Percentiles rank a stretch among this genome's conserved stretches.
Evolutionary conservation across 2,329 filamentous ascomycete genomes (phyloP).

Genomic region (Fusarium keratoplasticum): DNA sequence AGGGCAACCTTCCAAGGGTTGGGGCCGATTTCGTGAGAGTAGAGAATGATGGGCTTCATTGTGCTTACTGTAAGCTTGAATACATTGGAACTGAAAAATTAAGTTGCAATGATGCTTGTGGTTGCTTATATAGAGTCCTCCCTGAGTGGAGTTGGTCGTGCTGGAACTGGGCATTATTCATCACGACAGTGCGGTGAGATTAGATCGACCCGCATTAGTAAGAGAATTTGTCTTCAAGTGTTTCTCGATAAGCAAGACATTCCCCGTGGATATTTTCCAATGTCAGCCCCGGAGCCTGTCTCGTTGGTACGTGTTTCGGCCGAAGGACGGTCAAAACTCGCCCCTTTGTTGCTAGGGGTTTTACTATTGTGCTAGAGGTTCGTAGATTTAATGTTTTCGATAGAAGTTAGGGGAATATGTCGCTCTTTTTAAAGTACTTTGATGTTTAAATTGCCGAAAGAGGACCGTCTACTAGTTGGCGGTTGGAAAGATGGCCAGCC

Average conservation of each 20-base stretch:
- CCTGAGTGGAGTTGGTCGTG: background rate
- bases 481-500: background rate
- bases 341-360: background rate
- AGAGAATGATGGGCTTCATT: background rate
- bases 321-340: background rate
- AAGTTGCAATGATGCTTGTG: background rate
- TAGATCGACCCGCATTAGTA: background rate
- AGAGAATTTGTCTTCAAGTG: background rate
- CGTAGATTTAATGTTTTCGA: no score
- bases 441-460: no score
- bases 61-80: background rate
- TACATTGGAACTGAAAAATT: background rate
- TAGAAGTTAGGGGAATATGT: fast-evolving
- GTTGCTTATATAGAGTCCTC: background rate
- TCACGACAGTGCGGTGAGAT: background rate
- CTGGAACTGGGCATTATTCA: background rate
- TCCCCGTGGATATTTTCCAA: background rate
- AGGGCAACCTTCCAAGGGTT: background rate
- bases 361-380: background rate
- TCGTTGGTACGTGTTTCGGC: background rate
- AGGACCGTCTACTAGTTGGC: background rate
- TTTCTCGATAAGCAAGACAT: background rate
- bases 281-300: background rate
- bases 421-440: fast-evolving
- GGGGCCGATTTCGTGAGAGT: background rate